phyloP scores from a whole-genome alignment of 176 grass and related monocot genomes.

The Hsuehochloa calcarea region DNA sequence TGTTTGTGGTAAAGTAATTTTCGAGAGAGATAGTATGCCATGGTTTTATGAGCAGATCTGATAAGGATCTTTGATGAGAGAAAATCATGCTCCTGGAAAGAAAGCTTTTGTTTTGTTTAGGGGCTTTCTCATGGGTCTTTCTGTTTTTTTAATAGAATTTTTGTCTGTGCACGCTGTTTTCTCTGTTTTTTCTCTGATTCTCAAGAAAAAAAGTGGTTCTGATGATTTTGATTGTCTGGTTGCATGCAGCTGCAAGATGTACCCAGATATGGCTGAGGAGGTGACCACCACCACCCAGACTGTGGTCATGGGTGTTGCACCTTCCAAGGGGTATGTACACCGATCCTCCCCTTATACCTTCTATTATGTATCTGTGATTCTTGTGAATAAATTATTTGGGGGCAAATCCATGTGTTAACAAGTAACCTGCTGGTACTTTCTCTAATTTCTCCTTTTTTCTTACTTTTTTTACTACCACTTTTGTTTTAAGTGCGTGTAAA shows the following conservation, averaged over 20 bases:
- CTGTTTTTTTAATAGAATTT: background rate
- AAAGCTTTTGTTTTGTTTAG: background rate
- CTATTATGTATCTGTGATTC: background rate
- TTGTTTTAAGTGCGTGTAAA: background rate
- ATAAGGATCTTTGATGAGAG: background rate
- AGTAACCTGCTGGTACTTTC: background rate
- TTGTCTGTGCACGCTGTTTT: background rate
- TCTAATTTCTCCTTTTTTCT: background rate
- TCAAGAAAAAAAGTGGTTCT: background rate
- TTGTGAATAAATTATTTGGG: background rate
- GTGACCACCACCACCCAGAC: constrained; percentile 45
- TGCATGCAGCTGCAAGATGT: constrained; percentile 67
- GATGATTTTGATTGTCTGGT: background rate
- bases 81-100: too few species aligned
- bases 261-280: constrained; percentile 58
- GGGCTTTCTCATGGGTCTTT: background rate
- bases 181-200: background rate
- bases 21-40: background rate
- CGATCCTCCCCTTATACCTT: background rate
- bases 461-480: background rate
- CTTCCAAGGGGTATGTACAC: constrained; percentile 45
- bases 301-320: constrained; percentile 50
- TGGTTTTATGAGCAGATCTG: background rate
- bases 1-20: background rate
- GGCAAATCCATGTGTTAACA: background rate